These are phyloP conservation scores for Trifolium pratense DNA, from an alignment of 306 rosid genomes.

Conservation along the genomic window DNA sequence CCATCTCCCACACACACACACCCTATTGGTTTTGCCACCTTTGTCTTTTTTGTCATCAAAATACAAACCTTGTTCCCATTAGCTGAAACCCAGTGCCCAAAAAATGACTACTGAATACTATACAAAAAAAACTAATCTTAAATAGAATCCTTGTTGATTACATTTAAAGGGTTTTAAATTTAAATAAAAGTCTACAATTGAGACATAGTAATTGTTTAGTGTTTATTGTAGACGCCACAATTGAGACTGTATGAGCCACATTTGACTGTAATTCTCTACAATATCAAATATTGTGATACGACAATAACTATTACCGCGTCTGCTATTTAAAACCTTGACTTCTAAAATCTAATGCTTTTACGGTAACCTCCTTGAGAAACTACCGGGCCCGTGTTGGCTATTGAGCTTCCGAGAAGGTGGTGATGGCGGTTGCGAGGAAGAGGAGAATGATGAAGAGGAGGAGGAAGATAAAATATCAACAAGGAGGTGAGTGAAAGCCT, in stretches of 20 bases:
- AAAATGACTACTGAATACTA: not conserved
- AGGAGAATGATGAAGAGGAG: slow-evolving; percentile 14
- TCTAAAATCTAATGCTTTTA: not conserved
- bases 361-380: slow-evolving; percentile 38
- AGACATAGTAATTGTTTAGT: not conserved
- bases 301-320: not conserved
- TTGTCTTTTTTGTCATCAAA: slow-evolving; percentile 44
- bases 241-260: not conserved
- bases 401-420: slow-evolving; percentile 34
- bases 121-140: not conserved
- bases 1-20: slow-evolving; percentile 52
- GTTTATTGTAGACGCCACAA: not conserved
- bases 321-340: not conserved
- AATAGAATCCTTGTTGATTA: slow-evolving; percentile 2
- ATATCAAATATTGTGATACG: not conserved
- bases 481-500: slow-evolving; percentile 82
- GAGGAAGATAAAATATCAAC: slow-evolving; percentile 49
- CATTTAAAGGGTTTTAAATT: not conserved
- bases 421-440: not conserved
- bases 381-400: slow-evolving; percentile 40
- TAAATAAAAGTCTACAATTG: too few relatives aligned
- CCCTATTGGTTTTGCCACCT: slow-evolving; percentile 49
- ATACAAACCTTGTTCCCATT: slow-evolving; percentile 48
- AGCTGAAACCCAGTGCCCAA: slow-evolving; percentile 35
- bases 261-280: too few relatives aligned